These are phyloP conservation scores for Eimeria necatrix DNA, from an alignment of 169 alveolate species.

Conservation along the genomic window DNA sequence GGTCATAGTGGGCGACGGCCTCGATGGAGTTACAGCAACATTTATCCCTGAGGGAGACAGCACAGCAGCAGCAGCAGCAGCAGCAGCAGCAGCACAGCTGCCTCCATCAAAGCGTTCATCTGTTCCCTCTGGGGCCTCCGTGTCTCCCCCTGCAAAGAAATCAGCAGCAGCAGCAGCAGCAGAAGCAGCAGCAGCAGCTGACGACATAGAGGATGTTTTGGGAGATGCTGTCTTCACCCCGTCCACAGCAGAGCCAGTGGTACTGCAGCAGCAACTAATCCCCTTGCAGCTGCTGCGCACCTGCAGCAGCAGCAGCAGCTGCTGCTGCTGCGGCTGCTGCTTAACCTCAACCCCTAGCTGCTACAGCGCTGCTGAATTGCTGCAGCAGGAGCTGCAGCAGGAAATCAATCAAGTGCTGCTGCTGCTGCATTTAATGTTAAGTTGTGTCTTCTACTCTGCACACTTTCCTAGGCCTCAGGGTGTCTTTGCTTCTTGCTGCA, in stretches of 20 bases:
- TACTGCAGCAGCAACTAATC: not conserved
- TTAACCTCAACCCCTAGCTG: too few relatives aligned
- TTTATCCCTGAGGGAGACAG: not conserved
- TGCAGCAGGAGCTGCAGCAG: too few relatives aligned
- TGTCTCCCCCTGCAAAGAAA: not conserved
- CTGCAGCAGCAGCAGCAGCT: too few relatives aligned
- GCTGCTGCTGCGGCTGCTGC: too few relatives aligned
- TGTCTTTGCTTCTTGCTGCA: not conserved
- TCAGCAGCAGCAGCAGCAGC: not conserved
- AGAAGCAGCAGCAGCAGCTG: slow-evolving; percentile 39
- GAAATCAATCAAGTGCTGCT: too few relatives aligned
- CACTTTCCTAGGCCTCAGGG: not conserved
- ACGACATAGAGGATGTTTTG: slow-evolving; percentile 23
- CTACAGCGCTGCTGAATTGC: too few relatives aligned
- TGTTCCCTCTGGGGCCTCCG: not conserved
- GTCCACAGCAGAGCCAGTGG: not conserved
- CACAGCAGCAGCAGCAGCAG: slow-evolving; percentile 14
- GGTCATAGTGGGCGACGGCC: slow-evolving; percentile 24
- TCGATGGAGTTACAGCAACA: not conserved
- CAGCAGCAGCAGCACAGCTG: slow-evolving; percentile 19
- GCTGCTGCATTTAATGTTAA: too few relatives aligned
- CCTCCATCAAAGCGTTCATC: slow-evolving; percentile 27
- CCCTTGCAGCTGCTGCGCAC: not conserved
- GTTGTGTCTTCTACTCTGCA: not conserved
- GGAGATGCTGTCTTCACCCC: slow-evolving; percentile 28